Evolutionary conservation across 768 basidiomycete genomes (phyloP), one percentile per base, ranked within the genome.

Genomic region (Paxillus ammoniavirescens): DNA sequence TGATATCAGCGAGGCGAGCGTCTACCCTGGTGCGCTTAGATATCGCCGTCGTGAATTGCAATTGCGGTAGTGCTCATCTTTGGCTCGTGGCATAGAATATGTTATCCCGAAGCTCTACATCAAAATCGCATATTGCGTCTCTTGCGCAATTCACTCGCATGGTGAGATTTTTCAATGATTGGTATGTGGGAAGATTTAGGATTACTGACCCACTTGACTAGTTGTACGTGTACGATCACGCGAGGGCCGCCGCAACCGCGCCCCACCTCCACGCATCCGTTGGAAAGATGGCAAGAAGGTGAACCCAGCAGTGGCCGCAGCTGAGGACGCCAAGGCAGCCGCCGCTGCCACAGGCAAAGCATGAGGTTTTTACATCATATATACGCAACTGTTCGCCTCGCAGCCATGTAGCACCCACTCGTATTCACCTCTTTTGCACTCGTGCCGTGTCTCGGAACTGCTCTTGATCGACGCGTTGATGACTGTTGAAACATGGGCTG

Each of bases 111-210:
- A 98, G 75, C 77, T 98, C 60, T 98, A 98, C 83, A 89, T 95
- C 82, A 96, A 98, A 86, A 92, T 97, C 65, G 89, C 85, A 42
- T 98, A 99, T 82, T 99, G 97, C 74, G 91, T 99, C 53, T 97
- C 95, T 46, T 99, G 97, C 72, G 97, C 97, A 37, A 98, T 99
- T 73, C 97, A 99, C 82, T 93, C 94, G 64, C 97, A 99, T 75
- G 91, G 94, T 93, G 60, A 58, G 90, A 72, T 13, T 54, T 54
- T 4, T 59, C 43, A 5, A 12, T 12, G 12, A 13, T 36, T 21
- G 43, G 33, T 8, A 2, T 17, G 44, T 46, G 42, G 50, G 48
- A 41, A 46, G 21, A 37, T 12, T 3, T 38, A 8, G 18, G 35
- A 50, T 17, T 37, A 26, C 31, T 47, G 18, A 23, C 31, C 38